Percentiles rank a stretch among this genome's conserved stretches.
Evolutionary conservation across 208 protist species (phyloP).

Genomic region (Naegleria gruberi): DNA sequence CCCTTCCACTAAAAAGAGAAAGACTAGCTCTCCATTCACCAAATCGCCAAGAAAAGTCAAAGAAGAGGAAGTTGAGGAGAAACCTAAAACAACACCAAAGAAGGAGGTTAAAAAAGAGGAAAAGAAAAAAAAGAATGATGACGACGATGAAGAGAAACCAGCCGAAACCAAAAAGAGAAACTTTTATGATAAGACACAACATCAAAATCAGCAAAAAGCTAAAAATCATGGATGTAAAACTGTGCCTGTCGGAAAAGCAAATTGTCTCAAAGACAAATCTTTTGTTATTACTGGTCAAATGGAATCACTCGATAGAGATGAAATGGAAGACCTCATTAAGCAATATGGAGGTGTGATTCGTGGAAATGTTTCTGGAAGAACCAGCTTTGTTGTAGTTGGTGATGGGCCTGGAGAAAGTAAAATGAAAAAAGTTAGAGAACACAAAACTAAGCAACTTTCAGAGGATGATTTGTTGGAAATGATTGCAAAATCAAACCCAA

Average conservation of each 20-base stretch:
- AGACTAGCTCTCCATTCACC: background rate
- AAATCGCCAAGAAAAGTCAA: background rate
- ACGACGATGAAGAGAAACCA: background rate
- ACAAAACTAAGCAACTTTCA: constrained; percentile 31
- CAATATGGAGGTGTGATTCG: constrained; percentile 47
- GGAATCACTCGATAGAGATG: constrained; percentile 57
- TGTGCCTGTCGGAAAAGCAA: constrained; percentile 40
- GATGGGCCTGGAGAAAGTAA: constrained; percentile 50
- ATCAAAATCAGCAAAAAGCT: background rate
- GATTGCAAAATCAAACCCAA: constrained; percentile 11
- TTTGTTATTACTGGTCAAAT: constrained; percentile 67
- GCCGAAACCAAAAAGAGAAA: background rate
- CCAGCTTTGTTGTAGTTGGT: constrained; percentile 52
- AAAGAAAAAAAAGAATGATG: background rate
- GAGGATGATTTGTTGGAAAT: constrained; percentile 36
- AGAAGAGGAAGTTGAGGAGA: background rate
- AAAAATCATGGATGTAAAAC: constrained; percentile 36
- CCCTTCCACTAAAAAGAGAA: background rate
- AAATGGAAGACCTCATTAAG: constrained; percentile 45
- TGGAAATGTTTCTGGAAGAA: constrained; percentile 42
- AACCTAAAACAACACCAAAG: background rate
- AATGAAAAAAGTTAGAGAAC: constrained; percentile 37
- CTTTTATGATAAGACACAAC: background rate
- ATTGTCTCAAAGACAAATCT: constrained; percentile 46
- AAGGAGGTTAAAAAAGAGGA: background rate